Evolutionary conservation across 2,329 filamentous ascomycete genomes (phyloP), one percentile per base, ranked within the genome.

Genomic region (Didymella exigua): DNA sequence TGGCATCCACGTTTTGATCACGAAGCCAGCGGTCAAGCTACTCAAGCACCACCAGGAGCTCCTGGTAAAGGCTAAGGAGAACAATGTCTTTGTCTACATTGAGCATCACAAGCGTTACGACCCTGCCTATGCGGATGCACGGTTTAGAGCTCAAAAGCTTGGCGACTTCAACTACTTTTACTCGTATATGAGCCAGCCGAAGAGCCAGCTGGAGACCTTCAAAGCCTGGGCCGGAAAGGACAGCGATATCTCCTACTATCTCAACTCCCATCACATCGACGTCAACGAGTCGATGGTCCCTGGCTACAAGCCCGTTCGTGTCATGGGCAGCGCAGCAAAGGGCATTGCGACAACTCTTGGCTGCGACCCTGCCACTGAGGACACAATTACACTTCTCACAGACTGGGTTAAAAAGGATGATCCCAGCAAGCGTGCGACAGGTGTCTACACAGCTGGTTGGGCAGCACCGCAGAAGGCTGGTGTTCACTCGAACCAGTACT

Each of bases 141-240:
- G 88, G 44, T 88, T 88, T 78, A 87, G 89, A 66, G 90, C 91
- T 13, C 79, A 85, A 70, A 86, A 82, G 48, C 81, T 97, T 7
- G 93, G 93, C 61, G 91, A 96, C 78, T 97, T 97, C 86, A 96
- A 96, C 82, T 97, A 97, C 82, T 97, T 96, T 75, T 97, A 96
- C 83, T 89, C 86, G 67, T 97, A 97, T 84, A 96, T 96, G 92
- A 91, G 87, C 44, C 92, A 96, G 81, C 71, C 71, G 18, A 74
- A 74, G 79, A 91, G 84, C 45, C 92, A 96, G 78, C 84, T 96
- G 42, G 90, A 96, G 81, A 96, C 92, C 0, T 96, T 96, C 86
- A 93, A 91, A 77, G 89, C 91, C 3, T 96, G 92, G 92, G 93
- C 93, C 0, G 93, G 93, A 60, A 86, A 88, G 68, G 92, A 96